These are phyloP conservation scores for Fusarium sp. DNA, from an alignment of 2,329 filamentous ascomycete genomes.

Conservation along the genomic window DNA sequence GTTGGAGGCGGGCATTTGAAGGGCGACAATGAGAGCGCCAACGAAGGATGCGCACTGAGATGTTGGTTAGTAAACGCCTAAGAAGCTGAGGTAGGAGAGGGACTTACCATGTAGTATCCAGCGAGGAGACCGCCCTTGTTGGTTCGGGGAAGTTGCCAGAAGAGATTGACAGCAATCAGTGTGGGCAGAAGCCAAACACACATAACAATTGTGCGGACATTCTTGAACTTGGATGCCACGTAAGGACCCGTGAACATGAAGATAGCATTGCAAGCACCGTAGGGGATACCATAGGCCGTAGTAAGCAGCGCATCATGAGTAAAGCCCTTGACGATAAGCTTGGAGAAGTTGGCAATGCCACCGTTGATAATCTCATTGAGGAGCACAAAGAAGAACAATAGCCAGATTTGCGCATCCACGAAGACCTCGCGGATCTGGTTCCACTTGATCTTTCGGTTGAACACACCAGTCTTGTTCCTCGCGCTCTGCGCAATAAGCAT, in stretches of 20 bases:
- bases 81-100: no score
- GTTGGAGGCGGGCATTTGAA: slow-evolving; percentile 64
- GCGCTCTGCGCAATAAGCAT: slow-evolving; percentile 72
- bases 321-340: slow-evolving; percentile 64
- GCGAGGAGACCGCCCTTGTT: slow-evolving; percentile 61
- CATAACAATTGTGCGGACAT: slow-evolving; percentile 65
- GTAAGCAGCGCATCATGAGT: slow-evolving; percentile 53
- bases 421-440: slow-evolving; percentile 62
- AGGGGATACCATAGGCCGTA: slow-evolving; percentile 64
- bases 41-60: slow-evolving; percentile 58
- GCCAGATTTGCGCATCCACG: slow-evolving; percentile 62
- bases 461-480: slow-evolving; percentile 59
- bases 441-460: slow-evolving; percentile 61
- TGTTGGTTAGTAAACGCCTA: not conserved
- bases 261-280: slow-evolving; percentile 64
- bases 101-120: slow-evolving; percentile 61
- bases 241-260: slow-evolving; percentile 65
- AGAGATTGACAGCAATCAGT: slow-evolving; percentile 58
- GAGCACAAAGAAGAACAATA: slow-evolving; percentile 65
- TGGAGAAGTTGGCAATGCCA: slow-evolving; percentile 67
- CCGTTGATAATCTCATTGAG: slow-evolving; percentile 66
- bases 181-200: slow-evolving; percentile 63
- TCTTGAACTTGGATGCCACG: slow-evolving; percentile 61
- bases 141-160: slow-evolving; percentile 60
- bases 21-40: slow-evolving; percentile 63